phyloP scores from a whole-genome alignment of 192 early-diverging fungal genomes.

The Lunasporangiospora selenospora region DNA sequence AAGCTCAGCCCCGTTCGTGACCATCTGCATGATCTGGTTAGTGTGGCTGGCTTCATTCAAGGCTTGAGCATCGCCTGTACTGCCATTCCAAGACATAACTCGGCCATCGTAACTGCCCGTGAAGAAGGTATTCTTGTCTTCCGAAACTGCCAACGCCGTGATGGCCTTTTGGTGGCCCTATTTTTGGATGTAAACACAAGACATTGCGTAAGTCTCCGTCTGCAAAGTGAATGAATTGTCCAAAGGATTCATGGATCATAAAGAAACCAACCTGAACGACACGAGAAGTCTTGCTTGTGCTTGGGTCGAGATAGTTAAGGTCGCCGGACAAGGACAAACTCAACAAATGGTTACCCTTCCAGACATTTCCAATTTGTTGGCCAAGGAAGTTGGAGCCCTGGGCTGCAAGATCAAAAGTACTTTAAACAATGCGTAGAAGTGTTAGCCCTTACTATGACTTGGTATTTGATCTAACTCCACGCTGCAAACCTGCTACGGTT shows the following conservation, averaged over 20 bases:
- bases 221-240: neutral
- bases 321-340: conserved; percentile 86
- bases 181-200: conserved; percentile 18
- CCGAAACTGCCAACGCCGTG: conserved; percentile 70
- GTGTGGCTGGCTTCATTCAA: conserved; percentile 72
- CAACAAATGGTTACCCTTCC: conserved; percentile 79
- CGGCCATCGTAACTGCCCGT: conserved; percentile 94
- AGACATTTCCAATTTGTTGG: conserved; percentile 95
- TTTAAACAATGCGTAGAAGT: conserved; percentile 4
- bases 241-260: neutral
- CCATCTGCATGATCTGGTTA: conserved; percentile 76
- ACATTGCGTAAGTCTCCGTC: too few relatives aligned
- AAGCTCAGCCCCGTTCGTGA: conserved; percentile 50
- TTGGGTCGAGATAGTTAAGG: conserved; percentile 82
- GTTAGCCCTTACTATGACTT: too few relatives aligned
- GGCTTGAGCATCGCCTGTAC: conserved; percentile 45
- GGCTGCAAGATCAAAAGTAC: conserved; percentile 59
- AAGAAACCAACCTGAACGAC: conserved; percentile 53
- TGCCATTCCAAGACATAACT: conserved; percentile 77
- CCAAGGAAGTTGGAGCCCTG: conserved; percentile 57
- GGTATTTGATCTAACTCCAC: too few relatives aligned
- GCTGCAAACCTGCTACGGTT: too few relatives aligned
- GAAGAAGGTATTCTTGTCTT: conserved; percentile 66
- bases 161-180: conserved; percentile 87
- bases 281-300: conserved; percentile 56